These are phyloP conservation scores for Lyophyllum shimeji DNA, from an alignment of 768 basidiomycete genomes.

Conservation along the genomic window DNA sequence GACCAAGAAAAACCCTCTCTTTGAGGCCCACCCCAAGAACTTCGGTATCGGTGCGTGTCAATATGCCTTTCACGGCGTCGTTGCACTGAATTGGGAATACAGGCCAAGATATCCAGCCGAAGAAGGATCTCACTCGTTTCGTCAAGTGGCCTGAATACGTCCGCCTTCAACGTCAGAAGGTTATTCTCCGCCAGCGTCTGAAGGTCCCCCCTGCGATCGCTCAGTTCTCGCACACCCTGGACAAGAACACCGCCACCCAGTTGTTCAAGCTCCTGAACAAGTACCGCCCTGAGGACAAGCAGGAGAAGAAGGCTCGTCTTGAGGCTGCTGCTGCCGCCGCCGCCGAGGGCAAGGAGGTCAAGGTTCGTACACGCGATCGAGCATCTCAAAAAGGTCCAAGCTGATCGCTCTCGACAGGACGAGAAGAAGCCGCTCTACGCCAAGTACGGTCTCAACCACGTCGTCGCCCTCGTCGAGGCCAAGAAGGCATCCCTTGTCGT, in stretches of 20 bases:
- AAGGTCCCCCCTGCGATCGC: slow-evolving; percentile 98
- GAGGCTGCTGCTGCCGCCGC: slow-evolving; percentile 71
- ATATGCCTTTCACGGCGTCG: neutral
- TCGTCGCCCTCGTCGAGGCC: slow-evolving; percentile 91
- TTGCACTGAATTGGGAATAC: neutral
- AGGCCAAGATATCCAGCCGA: slow-evolving; percentile 94
- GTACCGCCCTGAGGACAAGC: slow-evolving; percentile 92
- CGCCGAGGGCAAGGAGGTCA: slow-evolving; percentile 65
- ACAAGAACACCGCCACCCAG: slow-evolving; percentile 99
- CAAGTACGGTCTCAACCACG: slow-evolving; percentile 98
- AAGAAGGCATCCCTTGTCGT: slow-evolving; percentile 97
- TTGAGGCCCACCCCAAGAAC: slow-evolving; percentile 87
- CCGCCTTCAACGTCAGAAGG: slow-evolving; percentile 96
- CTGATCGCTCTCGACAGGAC: slow-evolving; percentile 42
- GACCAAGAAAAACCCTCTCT: slow-evolving; percentile 91
- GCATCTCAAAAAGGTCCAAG: neutral
- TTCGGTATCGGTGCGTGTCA: slow-evolving; percentile 84
- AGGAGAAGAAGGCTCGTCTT: slow-evolving; percentile 96
- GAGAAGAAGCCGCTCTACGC: slow-evolving; percentile 93
- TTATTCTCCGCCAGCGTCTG: slow-evolving; percentile 95
- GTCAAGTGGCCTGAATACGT: slow-evolving; percentile 99
- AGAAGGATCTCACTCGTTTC: slow-evolving; percentile 91
- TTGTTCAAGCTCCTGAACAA: slow-evolving; percentile 98
- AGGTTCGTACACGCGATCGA: no score
- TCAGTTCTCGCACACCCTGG: slow-evolving; percentile 95